phyloP scores from a whole-genome alignment of 73 alveolate species.

The Paramecium biaurelia region DNA sequence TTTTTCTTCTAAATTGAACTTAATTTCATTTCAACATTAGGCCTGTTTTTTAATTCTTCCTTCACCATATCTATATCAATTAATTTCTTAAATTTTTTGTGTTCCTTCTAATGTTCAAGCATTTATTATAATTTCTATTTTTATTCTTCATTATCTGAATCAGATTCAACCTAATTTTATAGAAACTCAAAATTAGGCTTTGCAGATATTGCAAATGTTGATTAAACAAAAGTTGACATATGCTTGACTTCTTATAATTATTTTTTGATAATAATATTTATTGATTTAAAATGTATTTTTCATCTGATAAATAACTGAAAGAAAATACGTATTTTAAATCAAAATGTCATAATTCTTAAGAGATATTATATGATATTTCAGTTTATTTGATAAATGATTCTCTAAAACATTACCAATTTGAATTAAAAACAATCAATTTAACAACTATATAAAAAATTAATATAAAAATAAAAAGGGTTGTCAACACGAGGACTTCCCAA shows the following conservation, averaged over 20 bases:
- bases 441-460: neutral
- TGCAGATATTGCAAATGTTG: neutral
- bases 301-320: neutral
- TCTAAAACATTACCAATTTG: neutral
- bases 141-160: neutral
- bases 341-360: neutral
- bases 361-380: neutral
- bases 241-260: neutral
- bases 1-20: neutral
- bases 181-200: neutral
- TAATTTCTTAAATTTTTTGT: neutral
- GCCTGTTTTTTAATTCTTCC: neutral
- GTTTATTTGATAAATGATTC: neutral
- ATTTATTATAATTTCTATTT: neutral
- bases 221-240: neutral
- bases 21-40: neutral
- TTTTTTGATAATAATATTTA: neutral
- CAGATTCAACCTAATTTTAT: neutral
- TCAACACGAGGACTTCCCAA: constrained; percentile 98
- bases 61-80: constrained; percentile 15
- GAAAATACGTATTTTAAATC: neutral
- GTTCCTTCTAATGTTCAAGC: neutral
- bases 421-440: neutral
- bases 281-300: neutral
- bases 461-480: constrained; percentile 68